Evolutionary conservation across 805 yeast genomes (phyloP).

Genomic region (Barnettozyma pratensis): DNA sequence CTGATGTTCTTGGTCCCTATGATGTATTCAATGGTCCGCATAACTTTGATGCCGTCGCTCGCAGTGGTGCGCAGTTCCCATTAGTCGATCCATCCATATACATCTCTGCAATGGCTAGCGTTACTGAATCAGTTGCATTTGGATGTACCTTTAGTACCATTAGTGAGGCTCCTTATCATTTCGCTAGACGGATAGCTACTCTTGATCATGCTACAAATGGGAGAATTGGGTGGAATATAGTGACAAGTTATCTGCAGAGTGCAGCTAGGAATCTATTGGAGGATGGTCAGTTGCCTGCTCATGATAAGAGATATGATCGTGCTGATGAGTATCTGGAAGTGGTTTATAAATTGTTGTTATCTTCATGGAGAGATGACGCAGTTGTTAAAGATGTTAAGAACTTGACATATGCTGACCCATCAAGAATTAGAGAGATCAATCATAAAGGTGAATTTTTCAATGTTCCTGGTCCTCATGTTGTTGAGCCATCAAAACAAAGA

Average conservation of each 20-base stretch:
- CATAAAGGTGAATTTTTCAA: slow-evolving; percentile 35
- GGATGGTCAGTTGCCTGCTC: slow-evolving; percentile 30
- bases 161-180: slow-evolving; percentile 36
- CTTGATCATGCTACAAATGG: slow-evolving; percentile 38
- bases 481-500: slow-evolving; percentile 39
- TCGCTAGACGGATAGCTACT: slow-evolving; percentile 35
- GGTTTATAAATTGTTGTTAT: slow-evolving; percentile 31
- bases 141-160: slow-evolving; percentile 37
- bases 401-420: slow-evolving; percentile 30
- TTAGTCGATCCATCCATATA: slow-evolving; percentile 34
- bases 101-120: slow-evolving; percentile 37
- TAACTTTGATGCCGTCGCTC: slow-evolving; percentile 13
- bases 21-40: slow-evolving; percentile 32
- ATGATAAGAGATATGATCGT: slow-evolving; percentile 32
- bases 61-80: slow-evolving; percentile 30
- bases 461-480: slow-evolving; percentile 37
- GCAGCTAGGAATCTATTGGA: slow-evolving; percentile 34
- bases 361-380: slow-evolving; percentile 36
- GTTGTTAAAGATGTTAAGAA: slow-evolving; percentile 13
- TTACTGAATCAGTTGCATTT: slow-evolving; percentile 31
- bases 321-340: slow-evolving; percentile 37
- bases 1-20: slow-evolving; percentile 36
- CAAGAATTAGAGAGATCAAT: slow-evolving; percentile 31
- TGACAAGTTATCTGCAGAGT: slow-evolving; percentile 33
- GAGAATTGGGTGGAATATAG: slow-evolving; percentile 42